Conservation (phyloP, 202 grass and related monocot genomes). For the Hordeum pubiflorum region DNA sequence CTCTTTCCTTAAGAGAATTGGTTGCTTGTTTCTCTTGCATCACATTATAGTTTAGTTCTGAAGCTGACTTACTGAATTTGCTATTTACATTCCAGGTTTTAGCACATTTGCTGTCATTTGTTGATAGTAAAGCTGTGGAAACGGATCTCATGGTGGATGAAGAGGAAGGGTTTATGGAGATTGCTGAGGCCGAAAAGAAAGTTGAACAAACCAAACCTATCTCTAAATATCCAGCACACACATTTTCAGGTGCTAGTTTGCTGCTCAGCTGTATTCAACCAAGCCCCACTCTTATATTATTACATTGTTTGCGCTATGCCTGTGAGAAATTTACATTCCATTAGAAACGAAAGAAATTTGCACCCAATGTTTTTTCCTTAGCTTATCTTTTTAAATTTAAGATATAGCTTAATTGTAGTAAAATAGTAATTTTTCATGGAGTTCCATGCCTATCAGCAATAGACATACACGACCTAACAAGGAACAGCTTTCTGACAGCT, state of each 20-base stretch:
- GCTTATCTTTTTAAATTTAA: background rate
- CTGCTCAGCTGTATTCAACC: background rate
- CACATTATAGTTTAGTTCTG: background rate
- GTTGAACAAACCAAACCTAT: slow-evolving; percentile 8
- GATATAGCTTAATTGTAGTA: background rate
- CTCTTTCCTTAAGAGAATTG: background rate
- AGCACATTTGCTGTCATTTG: slow-evolving; percentile 46
- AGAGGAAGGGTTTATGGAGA: slow-evolving; percentile 31
- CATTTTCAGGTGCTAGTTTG: slow-evolving; percentile 30
- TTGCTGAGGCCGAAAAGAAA: slow-evolving; percentile 30
- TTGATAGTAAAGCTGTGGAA: slow-evolving; percentile 33
- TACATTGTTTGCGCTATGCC: background rate
- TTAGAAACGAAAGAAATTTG: background rate
- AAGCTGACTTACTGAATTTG: background rate
- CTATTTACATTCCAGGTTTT: slow-evolving; percentile 48
- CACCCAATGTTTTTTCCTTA: background rate
- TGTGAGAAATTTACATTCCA: background rate
- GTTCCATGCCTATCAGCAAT: background rate
- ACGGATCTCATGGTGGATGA: slow-evolving; percentile 10
- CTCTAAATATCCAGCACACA: background rate
- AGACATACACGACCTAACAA: background rate
- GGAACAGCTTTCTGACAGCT: background rate
- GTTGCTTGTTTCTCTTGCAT: background rate
- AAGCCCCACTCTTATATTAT: background rate
- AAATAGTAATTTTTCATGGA: background rate